Evolutionary conservation across 768 basidiomycete genomes (phyloP).

Genomic region (Tylopilus plumbeoviolaceoides): DNA sequence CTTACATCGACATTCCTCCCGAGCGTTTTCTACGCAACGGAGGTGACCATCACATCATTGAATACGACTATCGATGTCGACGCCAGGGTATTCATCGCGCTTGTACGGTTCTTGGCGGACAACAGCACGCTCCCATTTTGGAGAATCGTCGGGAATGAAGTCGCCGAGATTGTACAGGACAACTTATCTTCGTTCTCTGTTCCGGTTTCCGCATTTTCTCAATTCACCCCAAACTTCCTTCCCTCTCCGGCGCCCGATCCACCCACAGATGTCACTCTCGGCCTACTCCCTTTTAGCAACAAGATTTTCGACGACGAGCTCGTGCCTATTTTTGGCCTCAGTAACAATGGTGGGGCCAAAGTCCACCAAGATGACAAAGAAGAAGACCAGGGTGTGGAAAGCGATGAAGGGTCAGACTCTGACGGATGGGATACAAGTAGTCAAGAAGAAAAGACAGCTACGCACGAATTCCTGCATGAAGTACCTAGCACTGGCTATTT

Average conservation of each 20-base stretch:
- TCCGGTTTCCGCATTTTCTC: conserved; percentile 17
- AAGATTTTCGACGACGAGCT: conserved; percentile 41
- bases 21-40: conserved; percentile 30
- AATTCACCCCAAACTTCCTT: conserved; percentile 19
- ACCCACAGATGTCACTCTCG: background rate
- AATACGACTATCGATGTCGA: conserved; percentile 45
- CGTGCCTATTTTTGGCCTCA: conserved; percentile 27
- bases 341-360: background rate
- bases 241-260: background rate
- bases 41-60: conserved; percentile 20
- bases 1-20: conserved; percentile 42
- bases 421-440: conserved; percentile 23
- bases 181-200: conserved; percentile 21
- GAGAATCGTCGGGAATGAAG: conserved; percentile 29
- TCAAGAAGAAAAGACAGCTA: conserved; percentile 7
- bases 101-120: conserved; percentile 37
- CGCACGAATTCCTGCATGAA: background rate
- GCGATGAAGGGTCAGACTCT: conserved; percentile 11
- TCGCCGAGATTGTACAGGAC: conserved; percentile 18
- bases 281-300: conserved; percentile 40
- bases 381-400: conserved; percentile 18
- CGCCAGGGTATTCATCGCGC: conserved; percentile 44
- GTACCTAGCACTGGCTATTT: conserved; percentile 21
- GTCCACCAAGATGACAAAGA: conserved; percentile 4
- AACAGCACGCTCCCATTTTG: conserved; percentile 17